Evolutionary conservation across 2,329 filamentous ascomycete species (phyloP).

Genomic region (Xylariaceae sp.): DNA sequence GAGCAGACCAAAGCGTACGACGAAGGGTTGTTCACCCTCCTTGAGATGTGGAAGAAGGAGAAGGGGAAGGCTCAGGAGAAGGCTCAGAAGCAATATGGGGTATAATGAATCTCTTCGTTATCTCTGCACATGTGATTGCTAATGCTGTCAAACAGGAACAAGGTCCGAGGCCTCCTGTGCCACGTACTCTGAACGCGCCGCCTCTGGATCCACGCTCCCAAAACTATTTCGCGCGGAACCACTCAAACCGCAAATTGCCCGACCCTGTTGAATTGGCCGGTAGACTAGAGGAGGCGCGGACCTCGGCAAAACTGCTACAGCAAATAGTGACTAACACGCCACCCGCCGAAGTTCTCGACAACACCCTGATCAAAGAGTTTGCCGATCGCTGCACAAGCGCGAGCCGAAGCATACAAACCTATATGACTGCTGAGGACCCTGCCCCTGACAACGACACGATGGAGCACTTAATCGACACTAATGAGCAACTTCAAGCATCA

Average conservation of each 20-base stretch:
- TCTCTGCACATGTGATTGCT: conserved; percentile 21
- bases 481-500: conserved; percentile 84
- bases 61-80: conserved; percentile 69
- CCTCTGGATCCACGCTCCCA: conserved; percentile 49
- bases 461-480: conserved; percentile 90
- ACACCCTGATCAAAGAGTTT: conserved; percentile 94
- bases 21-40: conserved; percentile 69
- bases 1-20: conserved; percentile 73
- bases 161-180: conserved; percentile 32
- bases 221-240: conserved; percentile 61
- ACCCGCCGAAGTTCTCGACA: conserved; percentile 71
- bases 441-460: conserved; percentile 91
- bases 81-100: conserved; percentile 54
- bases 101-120: conserved; percentile 34
- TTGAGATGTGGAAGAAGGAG: conserved; percentile 89
- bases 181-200: conserved; percentile 47
- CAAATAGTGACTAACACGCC: conserved; percentile 90
- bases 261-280: conserved; percentile 75
- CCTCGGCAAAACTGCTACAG: conserved; percentile 86
- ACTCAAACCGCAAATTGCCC: conserved; percentile 58
- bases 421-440: conserved; percentile 80
- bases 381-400: conserved; percentile 82
- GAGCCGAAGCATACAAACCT: conserved; percentile 78
- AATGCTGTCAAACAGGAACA: conserved; percentile 27
- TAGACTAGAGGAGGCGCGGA: conserved; percentile 86